phyloP scores from a whole-genome alignment of 805 yeast species.

The Starmerella ratchasimensis region DNA sequence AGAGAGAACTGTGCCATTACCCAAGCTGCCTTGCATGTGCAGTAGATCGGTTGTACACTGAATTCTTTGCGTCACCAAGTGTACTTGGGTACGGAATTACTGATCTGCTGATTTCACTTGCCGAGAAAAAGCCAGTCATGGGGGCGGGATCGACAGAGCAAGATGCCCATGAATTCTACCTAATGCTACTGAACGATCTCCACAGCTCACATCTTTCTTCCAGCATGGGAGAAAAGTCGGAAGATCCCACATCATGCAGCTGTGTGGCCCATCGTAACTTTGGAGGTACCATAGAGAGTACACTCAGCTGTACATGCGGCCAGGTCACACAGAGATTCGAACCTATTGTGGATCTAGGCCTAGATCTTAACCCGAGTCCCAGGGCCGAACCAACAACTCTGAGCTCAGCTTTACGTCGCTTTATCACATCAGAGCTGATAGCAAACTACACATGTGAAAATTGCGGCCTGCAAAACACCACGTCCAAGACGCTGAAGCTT shows the following conservation, averaged over 20 bases:
- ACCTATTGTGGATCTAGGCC: constrained; percentile 78
- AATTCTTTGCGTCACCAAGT: constrained; percentile 51
- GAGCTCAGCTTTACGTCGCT: constrained; percentile 56
- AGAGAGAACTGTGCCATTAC: constrained; percentile 34
- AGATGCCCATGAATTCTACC: constrained; percentile 98
- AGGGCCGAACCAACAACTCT: constrained; percentile 28
- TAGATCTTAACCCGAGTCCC: constrained; percentile 40
- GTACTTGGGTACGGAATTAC: constrained; percentile 71
- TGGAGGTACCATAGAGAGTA: constrained; percentile 69
- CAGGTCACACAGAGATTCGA: constrained; percentile 59
- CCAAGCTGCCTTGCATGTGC: constrained; percentile 67
- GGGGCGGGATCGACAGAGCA: constrained; percentile 90
- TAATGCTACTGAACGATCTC: constrained; percentile 72
- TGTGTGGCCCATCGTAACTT: constrained; percentile 78
- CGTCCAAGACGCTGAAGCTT: constrained; percentile 58
- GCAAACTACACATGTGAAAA: constrained; percentile 61
- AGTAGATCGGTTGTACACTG: constrained; percentile 60
- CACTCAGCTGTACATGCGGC: constrained; percentile 53
- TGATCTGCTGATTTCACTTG: constrained; percentile 65
- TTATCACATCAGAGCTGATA: constrained; percentile 63
- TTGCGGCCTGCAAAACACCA: constrained; percentile 51
- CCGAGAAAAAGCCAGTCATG: constrained; percentile 53
- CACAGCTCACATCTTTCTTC: constrained; percentile 32
- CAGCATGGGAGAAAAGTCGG: constrained; percentile 1
- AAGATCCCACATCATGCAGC: constrained; percentile 33